Evolutionary conservation across 768 basidiomycete species (phyloP).

Genomic region (Mrakia blollopis): DNA sequence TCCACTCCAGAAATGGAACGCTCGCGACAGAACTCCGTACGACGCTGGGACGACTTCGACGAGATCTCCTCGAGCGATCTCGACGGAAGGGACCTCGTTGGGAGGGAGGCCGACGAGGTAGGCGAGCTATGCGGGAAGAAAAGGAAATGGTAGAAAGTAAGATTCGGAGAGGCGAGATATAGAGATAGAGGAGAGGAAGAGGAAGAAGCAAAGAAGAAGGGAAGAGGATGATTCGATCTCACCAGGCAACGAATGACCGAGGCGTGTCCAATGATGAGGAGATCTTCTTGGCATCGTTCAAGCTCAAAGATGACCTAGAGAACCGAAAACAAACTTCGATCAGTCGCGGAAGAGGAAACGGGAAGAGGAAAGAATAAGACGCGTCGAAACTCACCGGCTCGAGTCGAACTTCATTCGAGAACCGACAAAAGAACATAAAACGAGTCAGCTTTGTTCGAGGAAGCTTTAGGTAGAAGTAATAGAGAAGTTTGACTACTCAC

Average conservation of each 20-base stretch:
- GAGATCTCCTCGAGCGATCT: constrained; percentile 93
- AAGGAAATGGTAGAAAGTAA: background rate
- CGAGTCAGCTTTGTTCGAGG: constrained; percentile 29
- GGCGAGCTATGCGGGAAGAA: constrained; percentile 51
- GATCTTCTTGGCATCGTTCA: constrained; percentile 87
- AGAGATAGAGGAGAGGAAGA: background rate
- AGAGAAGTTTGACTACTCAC: constrained; percentile 33
- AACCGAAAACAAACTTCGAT: background rate
- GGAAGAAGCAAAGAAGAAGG: background rate
- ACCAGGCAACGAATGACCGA: constrained; percentile 82
- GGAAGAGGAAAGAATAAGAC: background rate
- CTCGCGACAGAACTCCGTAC: constrained; percentile 78
- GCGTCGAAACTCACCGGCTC: constrained; percentile 54
- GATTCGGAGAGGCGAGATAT: background rate
- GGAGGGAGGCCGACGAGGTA: constrained; percentile 72
- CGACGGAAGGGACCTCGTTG: constrained; percentile 93
- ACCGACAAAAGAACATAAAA: background rate
- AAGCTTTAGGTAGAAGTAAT: constrained; percentile 15
- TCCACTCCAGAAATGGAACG: constrained; percentile 51
- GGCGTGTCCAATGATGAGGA: constrained; percentile 75
- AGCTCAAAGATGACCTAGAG: constrained; percentile 70
- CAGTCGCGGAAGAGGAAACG: background rate
- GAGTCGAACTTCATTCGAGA: constrained; percentile 70
- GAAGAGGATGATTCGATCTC: no score
- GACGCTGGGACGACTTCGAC: constrained; percentile 57